Percentiles rank a stretch among this genome's conserved stretches.
Evolutionary conservation across 495 filamentous ascomycete species (phyloP).

Genomic region (Cryomyces antarcticus): DNA sequence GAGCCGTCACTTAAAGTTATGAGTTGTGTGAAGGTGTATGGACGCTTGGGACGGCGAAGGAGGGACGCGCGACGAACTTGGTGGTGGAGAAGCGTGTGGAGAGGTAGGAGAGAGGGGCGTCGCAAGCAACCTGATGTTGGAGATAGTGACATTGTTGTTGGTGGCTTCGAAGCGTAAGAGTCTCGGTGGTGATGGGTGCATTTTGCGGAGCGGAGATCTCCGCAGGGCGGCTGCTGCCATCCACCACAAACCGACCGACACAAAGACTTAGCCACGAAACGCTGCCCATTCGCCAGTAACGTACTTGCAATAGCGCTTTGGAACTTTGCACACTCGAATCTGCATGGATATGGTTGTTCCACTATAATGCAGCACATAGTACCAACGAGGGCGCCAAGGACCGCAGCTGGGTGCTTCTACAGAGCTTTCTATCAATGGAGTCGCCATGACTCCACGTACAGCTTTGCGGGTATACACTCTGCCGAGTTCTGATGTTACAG

Average conservation of each 20-base stretch:
- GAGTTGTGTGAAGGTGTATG: constrained; percentile 93
- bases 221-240: no score
- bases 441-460: no score
- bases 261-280: no score
- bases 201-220: not conserved
- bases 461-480: no score
- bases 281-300: no score
- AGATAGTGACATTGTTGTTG: not conserved
- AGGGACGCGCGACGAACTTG: constrained; percentile 68
- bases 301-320: no score
- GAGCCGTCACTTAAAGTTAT: constrained; percentile 83
- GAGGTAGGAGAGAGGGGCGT: constrained; percentile 7
- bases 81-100: constrained; percentile 4
- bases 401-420: constrained; percentile 4
- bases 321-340: no score
- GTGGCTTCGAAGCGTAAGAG: constrained; percentile 1
- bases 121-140: constrained; percentile 9
- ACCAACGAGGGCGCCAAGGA: not conserved
- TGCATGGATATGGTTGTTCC: no score
- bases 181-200: not conserved
- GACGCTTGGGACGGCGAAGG: constrained; percentile 65
- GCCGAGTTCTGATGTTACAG: no score
- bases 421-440: constrained; percentile 10
- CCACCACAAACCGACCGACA: no score
- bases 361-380: not conserved